Conservation (phyloP, 139 green algal species). For the Haematococcus lacustris region DNA sequence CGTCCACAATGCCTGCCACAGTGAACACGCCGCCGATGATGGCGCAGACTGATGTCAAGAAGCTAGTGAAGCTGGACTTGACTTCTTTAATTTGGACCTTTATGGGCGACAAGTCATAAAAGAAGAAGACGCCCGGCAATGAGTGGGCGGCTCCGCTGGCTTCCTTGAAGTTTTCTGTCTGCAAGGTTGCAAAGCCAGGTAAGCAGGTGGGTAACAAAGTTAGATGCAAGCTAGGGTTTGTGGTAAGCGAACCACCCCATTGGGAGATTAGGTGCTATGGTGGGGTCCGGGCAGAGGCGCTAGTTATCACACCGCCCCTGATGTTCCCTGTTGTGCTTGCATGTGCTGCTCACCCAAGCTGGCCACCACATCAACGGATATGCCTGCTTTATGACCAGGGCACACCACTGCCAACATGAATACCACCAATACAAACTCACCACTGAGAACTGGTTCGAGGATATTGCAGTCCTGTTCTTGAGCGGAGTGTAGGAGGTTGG, state of each 20-base stretch:
- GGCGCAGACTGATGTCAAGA: conserved; percentile 88
- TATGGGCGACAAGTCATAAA: conserved; percentile 96
- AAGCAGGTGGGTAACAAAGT: not conserved
- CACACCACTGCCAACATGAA: not conserved
- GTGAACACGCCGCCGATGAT: conserved; percentile 97
- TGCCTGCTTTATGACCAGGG: not conserved
- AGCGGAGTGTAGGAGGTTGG: conserved; percentile 79
- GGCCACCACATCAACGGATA: not conserved
- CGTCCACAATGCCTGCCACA: conserved; percentile 87
- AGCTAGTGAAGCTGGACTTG: conserved; percentile 75
- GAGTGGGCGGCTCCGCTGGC: conserved; percentile 16
- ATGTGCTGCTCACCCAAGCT: too few relatives aligned
- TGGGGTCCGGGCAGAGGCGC: too few relatives aligned
- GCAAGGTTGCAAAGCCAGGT: too few relatives aligned
- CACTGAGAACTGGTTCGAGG: conserved; percentile 92
- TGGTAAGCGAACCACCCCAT: not conserved
- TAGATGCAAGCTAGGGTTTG: not conserved
- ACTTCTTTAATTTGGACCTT: conserved; percentile 55
- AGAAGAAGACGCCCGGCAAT: conserved; percentile 95
- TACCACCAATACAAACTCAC: not conserved
- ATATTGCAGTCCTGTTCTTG: conserved; percentile 47
- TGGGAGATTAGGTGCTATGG: not conserved
- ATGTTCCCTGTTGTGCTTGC: not conserved
- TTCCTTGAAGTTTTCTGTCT: conserved; percentile 89
- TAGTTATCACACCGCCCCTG: not conserved